A percentile compares a stretch with the other conserved stretches of the same genome.
phyloP scores from a whole-genome alignment of 805 yeast genomes.

The Metschnikowia amazonensis region DNA sequence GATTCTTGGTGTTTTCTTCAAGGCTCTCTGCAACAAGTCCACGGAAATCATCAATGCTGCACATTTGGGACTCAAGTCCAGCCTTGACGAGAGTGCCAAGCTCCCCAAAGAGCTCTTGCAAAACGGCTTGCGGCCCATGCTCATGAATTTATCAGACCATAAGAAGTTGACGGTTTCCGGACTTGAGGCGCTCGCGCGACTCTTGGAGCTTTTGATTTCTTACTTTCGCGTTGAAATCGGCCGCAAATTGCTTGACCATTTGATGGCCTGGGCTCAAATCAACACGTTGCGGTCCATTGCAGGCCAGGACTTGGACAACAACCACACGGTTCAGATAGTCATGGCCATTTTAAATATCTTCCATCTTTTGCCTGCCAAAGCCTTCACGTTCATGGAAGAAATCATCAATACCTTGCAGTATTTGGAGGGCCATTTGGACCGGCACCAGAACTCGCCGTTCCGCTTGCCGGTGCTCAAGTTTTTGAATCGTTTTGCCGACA shows the following conservation, averaged over 20 bases:
- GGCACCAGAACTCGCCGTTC: slow-evolving; percentile 85
- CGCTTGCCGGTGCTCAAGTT: slow-evolving; percentile 86
- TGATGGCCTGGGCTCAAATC: slow-evolving; percentile 94
- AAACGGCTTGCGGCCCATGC: slow-evolving; percentile 90
- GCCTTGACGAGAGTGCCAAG: slow-evolving; percentile 79
- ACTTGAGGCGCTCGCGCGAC: slow-evolving; percentile 82
- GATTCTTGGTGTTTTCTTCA: slow-evolving; percentile 90
- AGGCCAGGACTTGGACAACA: slow-evolving; percentile 73
- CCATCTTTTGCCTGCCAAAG: slow-evolving; percentile 87
- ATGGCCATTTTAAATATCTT: slow-evolving; percentile 88
- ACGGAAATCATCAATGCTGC: slow-evolving; percentile 91
- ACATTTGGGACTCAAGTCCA: slow-evolving; percentile 78
- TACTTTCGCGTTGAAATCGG: slow-evolving; percentile 98
- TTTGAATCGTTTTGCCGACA: slow-evolving; percentile 74
- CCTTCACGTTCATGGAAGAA: slow-evolving; percentile 87
- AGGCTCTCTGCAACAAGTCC: slow-evolving; percentile 81
- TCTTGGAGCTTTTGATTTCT: slow-evolving; percentile 80
- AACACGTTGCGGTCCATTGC: slow-evolving; percentile 70
- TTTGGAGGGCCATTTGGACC: slow-evolving; percentile 77
- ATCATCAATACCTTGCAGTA: slow-evolving; percentile 70
- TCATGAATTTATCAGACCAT: slow-evolving; percentile 92
- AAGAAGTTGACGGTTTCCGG: slow-evolving; percentile 86
- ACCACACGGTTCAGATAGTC: slow-evolving; percentile 79
- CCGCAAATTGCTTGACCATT: slow-evolving; percentile 82
- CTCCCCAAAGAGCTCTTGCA: slow-evolving; percentile 94